Conservation (phyloP, 2,329 filamentous ascomycete species). For the Waltergamsia citrina region DNA sequence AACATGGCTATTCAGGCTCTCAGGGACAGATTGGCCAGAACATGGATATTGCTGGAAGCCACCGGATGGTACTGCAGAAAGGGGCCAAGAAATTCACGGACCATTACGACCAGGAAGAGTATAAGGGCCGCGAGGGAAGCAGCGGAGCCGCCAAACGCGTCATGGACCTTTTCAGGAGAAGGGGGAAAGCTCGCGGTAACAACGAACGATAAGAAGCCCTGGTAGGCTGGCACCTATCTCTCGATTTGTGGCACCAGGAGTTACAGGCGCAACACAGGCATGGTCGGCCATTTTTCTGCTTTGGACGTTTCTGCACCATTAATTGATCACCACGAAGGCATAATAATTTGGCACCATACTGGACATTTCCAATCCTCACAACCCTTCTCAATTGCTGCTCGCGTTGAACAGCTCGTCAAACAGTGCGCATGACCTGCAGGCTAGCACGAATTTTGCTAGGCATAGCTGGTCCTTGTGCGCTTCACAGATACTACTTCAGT, state of each 20-base stretch:
- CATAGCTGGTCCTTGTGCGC: no score
- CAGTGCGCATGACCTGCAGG: no score
- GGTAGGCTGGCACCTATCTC: slow-evolving; percentile 4
- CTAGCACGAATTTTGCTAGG: no score
- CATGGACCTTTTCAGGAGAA: slow-evolving; percentile 95
- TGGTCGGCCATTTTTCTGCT: not conserved
- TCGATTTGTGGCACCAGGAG: not conserved
- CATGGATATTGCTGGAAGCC: slow-evolving; percentile 25
- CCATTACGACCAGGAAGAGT: slow-evolving; percentile 69
- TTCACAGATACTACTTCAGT: no score
- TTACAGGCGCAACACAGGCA: not conserved
- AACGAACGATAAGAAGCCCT: slow-evolving; percentile 35
- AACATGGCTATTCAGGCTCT: slow-evolving; percentile 25
- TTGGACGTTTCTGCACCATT: slow-evolving; percentile 2
- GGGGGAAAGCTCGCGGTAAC: slow-evolving; percentile 64
- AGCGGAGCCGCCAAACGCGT: slow-evolving; percentile 83
- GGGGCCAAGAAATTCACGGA: slow-evolving; percentile 82
- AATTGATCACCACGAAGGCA: no score
- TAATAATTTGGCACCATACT: no score
- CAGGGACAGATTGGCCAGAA: slow-evolving; percentile 33
- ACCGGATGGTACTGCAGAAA: slow-evolving; percentile 63
- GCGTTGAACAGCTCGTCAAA: no score
- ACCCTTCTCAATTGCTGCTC: no score
- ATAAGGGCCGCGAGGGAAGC: slow-evolving; percentile 64
- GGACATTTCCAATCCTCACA: no score